These are phyloP conservation scores for Akanthomyces uredinophilus DNA, from an alignment of 2,329 filamentous ascomycete species.

Conservation along the genomic window DNA sequence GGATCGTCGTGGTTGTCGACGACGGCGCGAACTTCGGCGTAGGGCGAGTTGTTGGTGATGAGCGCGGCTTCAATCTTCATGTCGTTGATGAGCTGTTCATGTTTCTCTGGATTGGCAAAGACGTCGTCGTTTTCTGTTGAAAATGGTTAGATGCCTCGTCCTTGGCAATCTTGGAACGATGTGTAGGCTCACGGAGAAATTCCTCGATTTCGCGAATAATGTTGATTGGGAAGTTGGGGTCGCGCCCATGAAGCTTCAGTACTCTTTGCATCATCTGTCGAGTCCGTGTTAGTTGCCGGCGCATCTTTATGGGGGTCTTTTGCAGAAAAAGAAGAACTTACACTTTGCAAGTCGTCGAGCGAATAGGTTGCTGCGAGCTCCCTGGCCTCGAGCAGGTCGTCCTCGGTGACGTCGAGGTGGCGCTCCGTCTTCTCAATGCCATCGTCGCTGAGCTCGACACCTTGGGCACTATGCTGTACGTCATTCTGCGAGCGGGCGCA, in stretches of 20 bases:
- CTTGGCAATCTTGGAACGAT: neutral
- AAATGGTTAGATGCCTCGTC: neutral
- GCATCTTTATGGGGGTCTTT: neutral
- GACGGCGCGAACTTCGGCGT: slow-evolving; percentile 40
- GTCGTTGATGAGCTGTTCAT: slow-evolving; percentile 25
- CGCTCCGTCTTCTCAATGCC: slow-evolving; percentile 3
- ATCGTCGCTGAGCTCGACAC: neutral
- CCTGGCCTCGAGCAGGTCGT: slow-evolving; percentile 40
- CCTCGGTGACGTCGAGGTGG: slow-evolving; percentile 34
- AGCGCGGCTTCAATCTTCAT: slow-evolving; percentile 30
- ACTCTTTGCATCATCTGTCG: slow-evolving; percentile 31
- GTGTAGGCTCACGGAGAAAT: slow-evolving; percentile 28
- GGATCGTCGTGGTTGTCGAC: slow-evolving; percentile 39
- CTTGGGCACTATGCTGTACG: neutral
- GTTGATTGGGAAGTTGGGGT: slow-evolving; percentile 34
- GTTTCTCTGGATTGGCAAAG: slow-evolving; percentile 23
- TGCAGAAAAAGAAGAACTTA: slow-evolving; percentile 15
- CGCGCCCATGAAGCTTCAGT: slow-evolving; percentile 29
- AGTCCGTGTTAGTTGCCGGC: neutral
- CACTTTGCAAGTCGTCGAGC: slow-evolving; percentile 29
- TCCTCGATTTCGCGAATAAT: slow-evolving; percentile 31
- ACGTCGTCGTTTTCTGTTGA: slow-evolving; percentile 12
- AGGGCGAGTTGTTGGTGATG: slow-evolving; percentile 31
- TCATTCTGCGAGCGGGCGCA: neutral
- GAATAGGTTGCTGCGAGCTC: slow-evolving; percentile 31